phyloP scores from a whole-genome alignment of 306 rosid genomes.

The Acacia crassicarpa region DNA sequence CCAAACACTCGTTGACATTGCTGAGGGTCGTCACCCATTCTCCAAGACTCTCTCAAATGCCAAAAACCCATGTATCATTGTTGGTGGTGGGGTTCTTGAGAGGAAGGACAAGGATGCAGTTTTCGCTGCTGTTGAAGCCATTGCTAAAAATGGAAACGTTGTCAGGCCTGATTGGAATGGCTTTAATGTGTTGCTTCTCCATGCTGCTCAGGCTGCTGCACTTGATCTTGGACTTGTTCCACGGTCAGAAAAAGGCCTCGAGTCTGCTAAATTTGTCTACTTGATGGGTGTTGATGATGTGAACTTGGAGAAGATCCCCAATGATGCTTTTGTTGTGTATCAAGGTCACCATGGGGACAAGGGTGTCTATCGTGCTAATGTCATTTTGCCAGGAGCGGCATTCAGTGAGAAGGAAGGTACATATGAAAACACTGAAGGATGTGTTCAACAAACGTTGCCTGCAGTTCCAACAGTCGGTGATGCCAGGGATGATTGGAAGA shows the following conservation, averaged over 20 bases:
- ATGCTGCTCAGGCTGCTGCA: slow-evolving; percentile 98
- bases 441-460: slow-evolving; percentile 86
- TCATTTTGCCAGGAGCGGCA: slow-evolving; percentile 85
- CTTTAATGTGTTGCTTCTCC: slow-evolving; percentile 82
- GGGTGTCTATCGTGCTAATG: slow-evolving; percentile 85
- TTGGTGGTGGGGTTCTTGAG: slow-evolving; percentile 83
- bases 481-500: slow-evolving; percentile 99
- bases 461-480: slow-evolving; percentile 98
- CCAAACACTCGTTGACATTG: slow-evolving; percentile 79
- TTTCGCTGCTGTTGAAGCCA: slow-evolving; percentile 65
- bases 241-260: slow-evolving; percentile 71
- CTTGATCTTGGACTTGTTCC: slow-evolving; percentile 99
- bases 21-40: slow-evolving; percentile 82
- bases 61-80: slow-evolving; percentile 83
- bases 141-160: slow-evolving; percentile 61
- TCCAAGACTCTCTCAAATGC: slow-evolving; percentile 61
- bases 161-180: slow-evolving; percentile 95
- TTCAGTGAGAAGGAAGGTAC: slow-evolving; percentile 98
- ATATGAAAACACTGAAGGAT: slow-evolving; percentile 91
- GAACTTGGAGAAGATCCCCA: slow-evolving; percentile 64
- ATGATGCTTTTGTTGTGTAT: slow-evolving; percentile 91
- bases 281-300: slow-evolving; percentile 98
- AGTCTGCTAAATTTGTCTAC: slow-evolving; percentile 84
- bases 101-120: slow-evolving; percentile 91
- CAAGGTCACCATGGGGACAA: slow-evolving; percentile 98